These are phyloP conservation scores for Phytophthora tubulina DNA, from an alignment of 352 stramenopile genomes.

Conservation along the genomic window DNA sequence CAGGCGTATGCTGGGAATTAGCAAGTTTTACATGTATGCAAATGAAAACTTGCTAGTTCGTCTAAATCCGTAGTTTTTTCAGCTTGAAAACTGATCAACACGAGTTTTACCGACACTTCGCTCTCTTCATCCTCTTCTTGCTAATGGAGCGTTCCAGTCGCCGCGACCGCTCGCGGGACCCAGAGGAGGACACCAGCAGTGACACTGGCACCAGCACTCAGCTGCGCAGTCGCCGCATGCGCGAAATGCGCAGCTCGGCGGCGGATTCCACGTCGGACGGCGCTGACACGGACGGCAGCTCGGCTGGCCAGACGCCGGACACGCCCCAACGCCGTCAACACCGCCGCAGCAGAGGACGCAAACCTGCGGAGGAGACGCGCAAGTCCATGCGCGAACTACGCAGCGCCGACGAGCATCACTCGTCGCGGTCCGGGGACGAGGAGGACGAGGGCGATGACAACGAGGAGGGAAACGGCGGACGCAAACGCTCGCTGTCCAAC, in stretches of 20 bases:
- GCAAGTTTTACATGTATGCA: too few species aligned
- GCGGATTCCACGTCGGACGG: constrained; percentile 63
- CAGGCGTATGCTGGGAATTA: too few species aligned
- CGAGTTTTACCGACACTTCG: too few species aligned
- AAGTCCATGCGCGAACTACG: constrained; percentile 27
- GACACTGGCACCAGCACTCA: constrained; percentile 41
- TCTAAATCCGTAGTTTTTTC: too few species aligned
- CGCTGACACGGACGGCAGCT: constrained; percentile 70
- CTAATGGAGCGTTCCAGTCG: constrained; percentile 69
- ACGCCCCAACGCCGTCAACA: constrained; percentile 24
- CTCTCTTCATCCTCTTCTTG: background rate
- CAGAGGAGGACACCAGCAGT: constrained; percentile 40
- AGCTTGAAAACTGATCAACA: too few species aligned
- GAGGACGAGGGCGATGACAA: constrained; percentile 40
- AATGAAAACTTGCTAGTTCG: too few species aligned
- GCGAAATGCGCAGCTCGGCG: constrained; percentile 38
- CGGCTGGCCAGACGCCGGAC: constrained; percentile 20
- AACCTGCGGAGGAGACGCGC: constrained; percentile 39
- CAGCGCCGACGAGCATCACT: constrained; percentile 40
- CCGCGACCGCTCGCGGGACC: constrained; percentile 44
- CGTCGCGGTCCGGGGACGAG: constrained; percentile 33
- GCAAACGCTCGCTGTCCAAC: constrained; percentile 72
- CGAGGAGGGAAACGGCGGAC: constrained; percentile 30
- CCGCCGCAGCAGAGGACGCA: constrained; percentile 36
- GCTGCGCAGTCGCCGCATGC: constrained; percentile 51